phyloP scores from a whole-genome alignment of 192 early-diverging fungal genomes.

The Backusella sp. region DNA sequence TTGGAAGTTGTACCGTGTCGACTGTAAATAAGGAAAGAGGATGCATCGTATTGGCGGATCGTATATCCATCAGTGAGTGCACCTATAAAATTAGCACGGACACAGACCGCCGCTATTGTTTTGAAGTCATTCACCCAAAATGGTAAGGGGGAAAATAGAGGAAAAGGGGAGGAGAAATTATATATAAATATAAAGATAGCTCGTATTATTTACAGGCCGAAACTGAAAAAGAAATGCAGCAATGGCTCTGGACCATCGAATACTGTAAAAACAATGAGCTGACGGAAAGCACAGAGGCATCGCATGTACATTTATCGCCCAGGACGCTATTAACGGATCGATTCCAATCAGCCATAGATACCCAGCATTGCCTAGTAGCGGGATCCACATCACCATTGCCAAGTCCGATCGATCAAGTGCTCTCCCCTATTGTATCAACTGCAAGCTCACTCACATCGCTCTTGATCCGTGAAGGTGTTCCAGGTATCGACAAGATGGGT shows the following conservation, averaged over 20 bases:
- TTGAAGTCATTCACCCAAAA: conserved; percentile 62
- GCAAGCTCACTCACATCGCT: conserved; percentile 22
- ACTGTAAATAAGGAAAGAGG: conserved; percentile 40
- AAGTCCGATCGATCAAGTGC: not conserved
- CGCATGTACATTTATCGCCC: not conserved
- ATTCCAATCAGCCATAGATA: not conserved
- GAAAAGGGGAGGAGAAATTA: no score
- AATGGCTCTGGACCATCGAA: conserved; percentile 51
- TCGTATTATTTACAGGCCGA: conserved; percentile 63
- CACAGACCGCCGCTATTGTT: conserved; percentile 69
- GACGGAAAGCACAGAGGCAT: not conserved
- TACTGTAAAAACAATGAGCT: not conserved
- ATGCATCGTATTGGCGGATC: conserved; percentile 39
- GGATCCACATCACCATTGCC: not conserved
- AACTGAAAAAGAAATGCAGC: conserved; percentile 64
- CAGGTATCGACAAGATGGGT: not conserved
- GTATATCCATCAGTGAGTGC: conserved; percentile 56
- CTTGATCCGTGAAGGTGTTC: conserved; percentile 12
- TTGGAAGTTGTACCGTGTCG: conserved; percentile 45
- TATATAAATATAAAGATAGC: conserved; percentile 3
- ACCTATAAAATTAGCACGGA: conserved; percentile 47
- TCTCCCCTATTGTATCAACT: not conserved
- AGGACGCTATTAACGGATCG: not conserved
- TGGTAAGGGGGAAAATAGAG: conserved; percentile 41
- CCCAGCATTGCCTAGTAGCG: not conserved